A percentile compares a stretch with the other conserved stretches of the same genome.
Evolutionary conservation across 2,329 filamentous ascomycete genomes (phyloP).

Genomic region (Macroventuria anomochaeta): DNA sequence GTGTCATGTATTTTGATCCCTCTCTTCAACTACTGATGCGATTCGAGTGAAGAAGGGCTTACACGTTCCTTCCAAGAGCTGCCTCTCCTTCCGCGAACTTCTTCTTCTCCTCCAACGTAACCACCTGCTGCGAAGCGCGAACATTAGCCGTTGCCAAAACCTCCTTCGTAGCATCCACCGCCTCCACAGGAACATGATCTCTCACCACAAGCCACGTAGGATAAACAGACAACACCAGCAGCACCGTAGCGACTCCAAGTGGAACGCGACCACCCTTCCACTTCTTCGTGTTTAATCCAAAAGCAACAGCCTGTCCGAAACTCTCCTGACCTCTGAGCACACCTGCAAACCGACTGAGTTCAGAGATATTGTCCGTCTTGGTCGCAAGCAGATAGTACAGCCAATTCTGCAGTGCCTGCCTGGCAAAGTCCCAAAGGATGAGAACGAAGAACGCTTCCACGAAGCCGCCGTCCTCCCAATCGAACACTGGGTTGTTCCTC

Average conservation of each 20-base stretch:
- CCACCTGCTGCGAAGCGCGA: constrained; percentile 5
- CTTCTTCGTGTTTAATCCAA: constrained; percentile 52
- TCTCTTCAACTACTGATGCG: no score
- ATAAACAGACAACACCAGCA: constrained; percentile 35
- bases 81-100: constrained; percentile 22
- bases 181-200: constrained; percentile 38
- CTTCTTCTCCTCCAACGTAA: constrained; percentile 18
- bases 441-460: constrained; percentile 58
- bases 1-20: no score
- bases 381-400: constrained; percentile 63
- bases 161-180: constrained; percentile 10
- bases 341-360: constrained; percentile 54
- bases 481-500: constrained; percentile 48
- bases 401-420: constrained; percentile 63
- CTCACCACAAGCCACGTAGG: constrained; percentile 43
- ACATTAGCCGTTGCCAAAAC: background rate
- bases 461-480: constrained; percentile 54
- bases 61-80: constrained; percentile 16
- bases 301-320: constrained; percentile 54
- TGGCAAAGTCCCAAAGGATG: constrained; percentile 58
- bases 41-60: background rate
- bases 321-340: constrained; percentile 55
- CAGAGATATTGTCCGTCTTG: constrained; percentile 63
- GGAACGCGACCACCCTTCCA: constrained; percentile 55
- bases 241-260: constrained; percentile 49